Base-by-base conservation (phyloP, 371 early-diverging fungal genomes). In the Lichtheimia hyalospora region DNA sequence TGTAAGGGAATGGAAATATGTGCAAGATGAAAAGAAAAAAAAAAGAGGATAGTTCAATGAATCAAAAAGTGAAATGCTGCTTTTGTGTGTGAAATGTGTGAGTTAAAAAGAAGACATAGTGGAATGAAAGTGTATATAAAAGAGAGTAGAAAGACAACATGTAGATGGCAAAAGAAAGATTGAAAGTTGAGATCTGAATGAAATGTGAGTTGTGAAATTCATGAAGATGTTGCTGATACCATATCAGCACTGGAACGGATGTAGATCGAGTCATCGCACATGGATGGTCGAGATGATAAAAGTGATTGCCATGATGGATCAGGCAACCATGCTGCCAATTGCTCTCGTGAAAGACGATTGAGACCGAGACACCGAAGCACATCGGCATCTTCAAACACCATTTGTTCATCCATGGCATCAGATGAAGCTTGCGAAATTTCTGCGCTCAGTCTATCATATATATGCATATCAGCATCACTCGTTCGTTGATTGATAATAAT, bases 261-360 rank as follows among this genome's bases (percentile, higher is more conserved):
- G 34, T 58, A 42, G 34, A 58, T 58, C 27, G 59, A 40, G 27
- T 34, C 39, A 44, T 55, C 56, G 25, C 5, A 18, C n/a, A 43
- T 43, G 0, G 46, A 53, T 16, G 18, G 42, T 41, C 60, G 60
- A 20, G 28, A 28, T 28, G 58, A 49, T 25, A 61, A 41, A 25
- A 54, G 52, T n/a, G 54, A 41, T 20, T 48, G 61, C 61, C 54
- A 48, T 54, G 61, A 39, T 61, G 54, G 55, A 63, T 63, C 58
- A 28, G 63, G 58, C 20, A 63, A 16, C 52, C 63, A 63, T 14
- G 63, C 48, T 25, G 63, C 52, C 21, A 63, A 24, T n/a, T 62
- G 54, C n/a, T 58, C 58, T 42, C n/a, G 24, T 3, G 63, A 52
- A 42, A 63, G 54, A 27, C 58, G 54, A 28, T 63, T 57, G 5